Conservation (phyloP, 441 rosid genomes). For the Erysimum cheiri region DNA sequence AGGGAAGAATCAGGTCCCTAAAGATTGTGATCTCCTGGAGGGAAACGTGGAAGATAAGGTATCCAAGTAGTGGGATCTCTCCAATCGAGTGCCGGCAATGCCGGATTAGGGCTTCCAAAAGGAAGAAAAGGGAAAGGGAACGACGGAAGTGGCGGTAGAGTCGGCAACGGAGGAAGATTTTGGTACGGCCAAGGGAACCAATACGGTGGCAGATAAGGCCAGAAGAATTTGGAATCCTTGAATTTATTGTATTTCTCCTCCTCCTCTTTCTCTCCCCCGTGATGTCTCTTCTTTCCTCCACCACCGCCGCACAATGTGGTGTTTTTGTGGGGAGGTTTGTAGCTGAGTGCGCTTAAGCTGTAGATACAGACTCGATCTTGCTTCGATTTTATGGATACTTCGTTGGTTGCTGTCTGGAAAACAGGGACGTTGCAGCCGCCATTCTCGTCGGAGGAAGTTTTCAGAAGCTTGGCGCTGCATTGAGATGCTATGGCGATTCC, state of each 20-base stretch:
- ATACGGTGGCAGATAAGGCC: slow-evolving; percentile 63
- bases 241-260: slow-evolving; percentile 25
- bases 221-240: slow-evolving; percentile 54
- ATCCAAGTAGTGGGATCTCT: slow-evolving; percentile 52
- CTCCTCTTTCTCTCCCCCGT: slow-evolving; percentile 12
- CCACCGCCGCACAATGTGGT: slow-evolving; percentile 49
- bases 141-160: slow-evolving; percentile 50
- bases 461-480: slow-evolving; percentile 60
- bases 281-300: slow-evolving; percentile 27
- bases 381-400: slow-evolving; percentile 67
- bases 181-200: slow-evolving; percentile 59
- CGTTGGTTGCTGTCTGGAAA: slow-evolving; percentile 51
- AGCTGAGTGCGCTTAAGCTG: slow-evolving; percentile 70
- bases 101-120: slow-evolving; percentile 40
- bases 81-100: slow-evolving; percentile 47
- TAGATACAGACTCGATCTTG: slow-evolving; percentile 66
- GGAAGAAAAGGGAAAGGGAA: slow-evolving; percentile 51
- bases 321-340: slow-evolving; percentile 55
- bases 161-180: slow-evolving; percentile 44
- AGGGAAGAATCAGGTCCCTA: slow-evolving; percentile 16
- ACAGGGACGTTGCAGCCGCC: slow-evolving; percentile 55
- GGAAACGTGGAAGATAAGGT: slow-evolving; percentile 56
- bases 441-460: slow-evolving; percentile 41
- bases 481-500: slow-evolving; percentile 58
- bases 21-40: slow-evolving; percentile 46